Evolutionary conservation across 2,329 filamentous ascomycete species (phyloP), one percentile per base, ranked within the genome.

Genomic region (Fusarium incarnatum): DNA sequence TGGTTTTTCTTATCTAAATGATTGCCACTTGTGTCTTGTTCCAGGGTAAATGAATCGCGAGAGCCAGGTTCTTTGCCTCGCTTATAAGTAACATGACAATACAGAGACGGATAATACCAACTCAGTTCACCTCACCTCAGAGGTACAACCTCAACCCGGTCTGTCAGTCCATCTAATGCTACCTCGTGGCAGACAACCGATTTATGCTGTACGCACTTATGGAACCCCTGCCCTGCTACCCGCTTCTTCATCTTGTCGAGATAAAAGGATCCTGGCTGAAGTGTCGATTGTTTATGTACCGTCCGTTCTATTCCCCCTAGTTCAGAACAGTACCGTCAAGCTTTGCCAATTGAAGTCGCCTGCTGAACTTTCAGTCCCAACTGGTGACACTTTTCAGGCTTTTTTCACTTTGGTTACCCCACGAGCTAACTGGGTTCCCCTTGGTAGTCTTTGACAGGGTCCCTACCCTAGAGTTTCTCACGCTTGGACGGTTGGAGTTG

Each of bases 371-470:
- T 15, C 13, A 25, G 15, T 18, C 34, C 32, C 34, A 18, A 41
- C 16, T 10, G 22, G 30, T 13, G 23, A 53, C n/a, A 27, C 23
- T 23, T 52, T 42, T 28, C 23, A 22, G 25, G 20, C 32, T 23
- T 30, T 55, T 30, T 32, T 37, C 10, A 41, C n/a, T n/a, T 53
- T 41, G 11, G 37, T 27, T 60, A 56, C 66, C 65, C 60, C 65
- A 68, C 60, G 48, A 61, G 50, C 62, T 40, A 25, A 47, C 23
- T 11, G 23, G 49, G 28, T 25, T 30, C 23, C 22, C 42, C 45
- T 62, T 27, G 59, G 28, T 40, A 45, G n/a, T 16, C 34, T 22
- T 27, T 60, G 44, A 20, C 42, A 50, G 22, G 25, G 34, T 9
- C 18, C 37, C 23, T 37, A 66, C 56, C 63, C 56, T 66, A 54